A percentile compares a stretch with the other conserved stretches of the same genome.
Conservation (phyloP, 2,329 filamentous ascomycete species). For the Aspergillus sp. region DNA sequence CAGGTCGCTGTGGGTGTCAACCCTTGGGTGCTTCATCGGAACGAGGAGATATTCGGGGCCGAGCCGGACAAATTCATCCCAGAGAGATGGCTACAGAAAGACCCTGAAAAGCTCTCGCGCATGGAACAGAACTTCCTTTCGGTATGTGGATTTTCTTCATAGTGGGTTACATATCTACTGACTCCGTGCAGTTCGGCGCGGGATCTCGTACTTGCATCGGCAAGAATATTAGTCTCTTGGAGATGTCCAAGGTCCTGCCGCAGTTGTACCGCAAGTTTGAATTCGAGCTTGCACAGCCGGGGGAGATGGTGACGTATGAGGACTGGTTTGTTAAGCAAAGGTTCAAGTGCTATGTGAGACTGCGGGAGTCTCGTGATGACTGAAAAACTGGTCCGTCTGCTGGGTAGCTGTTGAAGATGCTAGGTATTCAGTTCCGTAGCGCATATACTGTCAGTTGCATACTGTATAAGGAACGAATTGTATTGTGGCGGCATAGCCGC, state of each 20-base stretch:
- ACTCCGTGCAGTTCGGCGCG: conserved; percentile 31
- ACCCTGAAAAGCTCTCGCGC: not conserved
- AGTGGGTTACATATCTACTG: not conserved
- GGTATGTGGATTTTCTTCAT: not conserved
- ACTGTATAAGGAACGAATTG: not conserved
- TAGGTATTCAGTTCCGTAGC: too few relatives aligned
- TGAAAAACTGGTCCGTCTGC: too few relatives aligned
- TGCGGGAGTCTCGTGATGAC: not conserved
- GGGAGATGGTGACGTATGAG: not conserved
- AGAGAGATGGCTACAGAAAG: conserved; percentile 7
- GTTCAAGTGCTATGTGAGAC: conserved; percentile 1
- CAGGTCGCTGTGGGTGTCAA: conserved; percentile 8
- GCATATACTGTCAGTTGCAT: too few relatives aligned
- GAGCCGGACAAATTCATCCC: conserved; percentile 18
- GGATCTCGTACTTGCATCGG: conserved; percentile 54
- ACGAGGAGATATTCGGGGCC: conserved; percentile 19
- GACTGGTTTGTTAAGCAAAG: conserved; percentile 2
- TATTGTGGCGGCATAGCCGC: not conserved
- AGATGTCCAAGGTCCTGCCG: conserved; percentile 29
- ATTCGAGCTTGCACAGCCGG: conserved; percentile 8
- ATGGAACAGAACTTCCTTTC: conserved; percentile 9
- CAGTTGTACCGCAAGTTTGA: conserved; percentile 51
- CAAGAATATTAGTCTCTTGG: conserved; percentile 29
- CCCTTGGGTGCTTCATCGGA: conserved; percentile 7
- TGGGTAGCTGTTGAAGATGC: too few relatives aligned